These are phyloP conservation scores for Mortierella sp. DNA, from an alignment of 371 early-diverging fungal genomes.

Conservation along the genomic window DNA sequence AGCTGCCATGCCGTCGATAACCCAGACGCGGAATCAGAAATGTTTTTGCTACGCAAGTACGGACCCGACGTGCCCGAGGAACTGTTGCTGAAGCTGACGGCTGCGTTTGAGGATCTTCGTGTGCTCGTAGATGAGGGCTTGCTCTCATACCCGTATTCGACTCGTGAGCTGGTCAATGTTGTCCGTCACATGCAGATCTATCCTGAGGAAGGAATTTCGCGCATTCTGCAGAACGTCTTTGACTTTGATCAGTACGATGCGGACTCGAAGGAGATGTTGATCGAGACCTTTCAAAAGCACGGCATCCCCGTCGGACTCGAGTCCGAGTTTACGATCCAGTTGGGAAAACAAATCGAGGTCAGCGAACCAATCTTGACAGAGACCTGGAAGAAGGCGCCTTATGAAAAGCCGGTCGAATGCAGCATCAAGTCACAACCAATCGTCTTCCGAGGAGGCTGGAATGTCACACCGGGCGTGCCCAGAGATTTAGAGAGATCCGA, in stretches of 20 bases:
- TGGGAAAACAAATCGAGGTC: conserved; percentile 67
- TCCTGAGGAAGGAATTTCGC: conserved; percentile 80
- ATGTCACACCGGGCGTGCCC: conserved; percentile 65
- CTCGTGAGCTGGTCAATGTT: conserved; percentile 86
- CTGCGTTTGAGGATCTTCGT: conserved; percentile 82
- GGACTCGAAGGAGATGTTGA: conserved; percentile 72
- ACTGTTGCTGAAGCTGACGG: conserved; percentile 71
- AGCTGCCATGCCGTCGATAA: conserved; percentile 86
- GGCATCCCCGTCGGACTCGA: conserved; percentile 83
- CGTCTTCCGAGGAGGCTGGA: conserved; percentile 69
- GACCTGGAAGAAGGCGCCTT: conserved; percentile 63
- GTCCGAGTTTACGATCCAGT: conserved; percentile 74
- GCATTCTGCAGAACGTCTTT: conserved; percentile 84
- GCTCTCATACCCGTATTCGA: conserved; percentile 88
- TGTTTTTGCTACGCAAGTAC: conserved; percentile 76
- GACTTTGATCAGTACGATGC: conserved; percentile 86
- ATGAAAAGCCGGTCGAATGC: conserved; percentile 30
- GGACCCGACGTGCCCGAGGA: conserved; percentile 81
- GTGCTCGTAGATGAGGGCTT: conserved; percentile 82
- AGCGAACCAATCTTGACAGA: conserved; percentile 68
- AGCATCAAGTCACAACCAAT: conserved; percentile 58
- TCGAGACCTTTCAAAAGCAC: conserved; percentile 82
- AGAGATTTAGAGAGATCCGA: conserved; percentile 76
- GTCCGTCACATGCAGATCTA: conserved; percentile 81
- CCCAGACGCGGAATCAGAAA: conserved; percentile 82